Conservation (phyloP, 2,329 filamentous ascomycete genomes). For the Lojkania enalia region DNA sequence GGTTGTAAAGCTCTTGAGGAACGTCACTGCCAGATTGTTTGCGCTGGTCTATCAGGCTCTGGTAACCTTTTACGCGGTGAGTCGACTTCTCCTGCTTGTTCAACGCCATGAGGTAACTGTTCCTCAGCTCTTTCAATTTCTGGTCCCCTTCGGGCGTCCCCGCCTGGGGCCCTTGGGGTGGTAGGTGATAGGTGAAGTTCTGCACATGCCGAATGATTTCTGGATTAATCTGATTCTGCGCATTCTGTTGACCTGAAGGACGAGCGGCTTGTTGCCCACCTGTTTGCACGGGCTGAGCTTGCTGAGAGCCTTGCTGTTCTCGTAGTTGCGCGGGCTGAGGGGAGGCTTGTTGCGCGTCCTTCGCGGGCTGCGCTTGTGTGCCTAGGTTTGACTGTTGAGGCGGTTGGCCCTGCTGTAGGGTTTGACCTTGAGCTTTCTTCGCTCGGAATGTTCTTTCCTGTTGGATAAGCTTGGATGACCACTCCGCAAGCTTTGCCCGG, state of each 20-base stretch:
- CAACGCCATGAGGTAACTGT: conserved; percentile 40
- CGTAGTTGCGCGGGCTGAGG: conserved; percentile 12
- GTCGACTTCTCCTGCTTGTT: conserved; percentile 35
- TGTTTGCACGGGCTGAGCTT: conserved; percentile 29
- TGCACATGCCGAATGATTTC: conserved; percentile 44
- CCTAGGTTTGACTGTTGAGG: conserved; percentile 8
- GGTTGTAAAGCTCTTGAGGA: conserved; percentile 30
- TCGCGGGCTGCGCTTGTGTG: conserved; percentile 20
- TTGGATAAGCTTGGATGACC: conserved; percentile 57
- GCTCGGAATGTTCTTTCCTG: conserved; percentile 48
- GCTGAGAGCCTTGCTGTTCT: conserved; percentile 24
- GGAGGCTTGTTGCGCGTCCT: conserved; percentile 16
- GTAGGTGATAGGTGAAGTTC: conserved; percentile 38
- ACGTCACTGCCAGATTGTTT: conserved; percentile 38
- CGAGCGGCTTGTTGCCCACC: conserved; percentile 16
- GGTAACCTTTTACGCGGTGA: conserved; percentile 29
- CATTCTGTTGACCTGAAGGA: conserved; percentile 9
- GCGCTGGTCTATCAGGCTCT: conserved; percentile 35
- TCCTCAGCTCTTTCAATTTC: conserved; percentile 42
- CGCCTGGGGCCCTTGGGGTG: conserved; percentile 26
- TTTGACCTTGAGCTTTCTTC: conserved; percentile 36
- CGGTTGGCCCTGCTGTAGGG: conserved; percentile 23
- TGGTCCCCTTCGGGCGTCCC: conserved; percentile 43
- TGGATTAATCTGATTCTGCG: conserved; percentile 27
- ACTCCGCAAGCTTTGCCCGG: conserved; percentile 55